Evolutionary conservation across 371 early-diverging fungal species (phyloP).

Genomic region (Mucor piriformis): DNA sequence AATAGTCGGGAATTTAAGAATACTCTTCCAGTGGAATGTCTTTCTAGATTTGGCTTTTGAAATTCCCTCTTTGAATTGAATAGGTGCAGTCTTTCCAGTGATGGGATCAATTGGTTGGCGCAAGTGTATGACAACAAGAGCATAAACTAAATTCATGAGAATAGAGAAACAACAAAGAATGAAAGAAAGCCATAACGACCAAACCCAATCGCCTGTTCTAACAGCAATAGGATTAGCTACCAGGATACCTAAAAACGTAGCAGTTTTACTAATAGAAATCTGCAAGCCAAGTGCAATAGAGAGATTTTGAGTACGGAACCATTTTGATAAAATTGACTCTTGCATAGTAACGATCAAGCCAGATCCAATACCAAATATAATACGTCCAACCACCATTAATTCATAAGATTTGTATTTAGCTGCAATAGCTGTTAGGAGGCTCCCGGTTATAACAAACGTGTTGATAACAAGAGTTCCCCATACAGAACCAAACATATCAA

Average conservation of each 20-base stretch:
- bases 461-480: constrained; percentile 67
- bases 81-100: neutral
- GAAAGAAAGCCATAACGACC: constrained; percentile 44
- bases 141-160: constrained; percentile 56
- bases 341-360: constrained; percentile 71
- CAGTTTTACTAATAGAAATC: constrained; percentile 65
- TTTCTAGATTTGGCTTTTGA: constrained; percentile 21
- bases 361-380: constrained; percentile 71
- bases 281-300: constrained; percentile 66
- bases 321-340: constrained; percentile 72
- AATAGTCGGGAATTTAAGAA: constrained; percentile 41
- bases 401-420: constrained; percentile 53
- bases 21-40: constrained; percentile 27
- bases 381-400: constrained; percentile 63
- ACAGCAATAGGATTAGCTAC: constrained; percentile 34
- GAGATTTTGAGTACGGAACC: constrained; percentile 68
- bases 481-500: constrained; percentile 68
- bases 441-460: constrained; percentile 58
- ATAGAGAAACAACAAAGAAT: constrained; percentile 55
- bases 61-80: constrained; percentile 18
- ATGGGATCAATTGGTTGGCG: neutral
- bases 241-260: constrained; percentile 42
- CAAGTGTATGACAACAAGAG: constrained; percentile 34
- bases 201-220: constrained; percentile 43
- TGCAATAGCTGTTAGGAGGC: constrained; percentile 61